phyloP scores from a whole-genome alignment of 2,329 filamentous ascomycete genomes.

The Colletotrichum liriopes region DNA sequence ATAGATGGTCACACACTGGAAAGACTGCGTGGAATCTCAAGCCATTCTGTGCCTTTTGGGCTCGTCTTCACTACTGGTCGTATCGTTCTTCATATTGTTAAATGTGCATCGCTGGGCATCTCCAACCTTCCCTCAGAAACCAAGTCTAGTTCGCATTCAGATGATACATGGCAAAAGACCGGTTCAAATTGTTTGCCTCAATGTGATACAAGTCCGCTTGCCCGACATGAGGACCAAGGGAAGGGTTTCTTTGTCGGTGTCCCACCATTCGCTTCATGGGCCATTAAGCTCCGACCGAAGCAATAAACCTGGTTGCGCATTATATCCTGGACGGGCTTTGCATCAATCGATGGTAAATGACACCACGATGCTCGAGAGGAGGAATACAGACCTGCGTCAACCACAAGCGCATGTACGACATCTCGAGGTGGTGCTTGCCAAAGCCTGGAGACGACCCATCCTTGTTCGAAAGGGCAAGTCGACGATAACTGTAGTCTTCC shows the following conservation, averaged over 20 bases:
- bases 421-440: too few relatives aligned
- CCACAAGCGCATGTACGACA: too few relatives aligned
- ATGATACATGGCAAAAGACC: neutral
- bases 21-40: neutral
- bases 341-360: too few relatives aligned
- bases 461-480: neutral
- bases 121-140: neutral
- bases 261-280: neutral
- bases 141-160: neutral
- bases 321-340: too few relatives aligned
- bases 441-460: too few relatives aligned
- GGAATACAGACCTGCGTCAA: too few relatives aligned
- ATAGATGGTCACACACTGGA: neutral
- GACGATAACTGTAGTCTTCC: too few relatives aligned
- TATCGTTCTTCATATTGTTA: neutral
- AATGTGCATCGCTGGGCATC: too few relatives aligned
- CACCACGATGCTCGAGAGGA: neutral
- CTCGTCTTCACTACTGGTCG: neutral
- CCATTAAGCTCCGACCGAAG: neutral
- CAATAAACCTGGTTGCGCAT: neutral
- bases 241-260: neutral
- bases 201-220: neutral
- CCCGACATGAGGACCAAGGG: neutral
- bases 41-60: neutral
- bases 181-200: neutral